Conservation (phyloP, 163 green algal species). For the Prototheca wickerhamii region DNA sequence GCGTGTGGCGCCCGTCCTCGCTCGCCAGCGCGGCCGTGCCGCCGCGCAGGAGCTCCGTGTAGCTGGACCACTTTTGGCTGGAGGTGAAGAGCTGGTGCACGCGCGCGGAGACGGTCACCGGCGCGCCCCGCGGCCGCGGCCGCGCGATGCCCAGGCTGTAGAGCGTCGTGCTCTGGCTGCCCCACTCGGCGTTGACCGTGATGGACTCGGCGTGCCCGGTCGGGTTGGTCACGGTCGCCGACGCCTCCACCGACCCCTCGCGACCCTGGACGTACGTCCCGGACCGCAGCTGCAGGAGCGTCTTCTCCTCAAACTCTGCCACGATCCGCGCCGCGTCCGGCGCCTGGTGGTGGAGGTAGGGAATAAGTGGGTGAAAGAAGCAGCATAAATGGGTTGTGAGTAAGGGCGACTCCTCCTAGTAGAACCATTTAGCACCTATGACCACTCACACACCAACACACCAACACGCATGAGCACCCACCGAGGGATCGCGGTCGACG, state of each 20-base stretch:
- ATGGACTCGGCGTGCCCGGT: constrained; percentile 48
- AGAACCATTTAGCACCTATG: neutral
- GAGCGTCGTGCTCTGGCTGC: constrained; percentile 35
- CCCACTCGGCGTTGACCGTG: constrained; percentile 29
- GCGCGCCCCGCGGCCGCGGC: constrained; percentile 22
- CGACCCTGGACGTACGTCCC: constrained; percentile 58
- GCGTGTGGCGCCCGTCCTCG: constrained; percentile 18
- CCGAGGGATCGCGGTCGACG: constrained; percentile 33
- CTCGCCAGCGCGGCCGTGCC: constrained; percentile 29
- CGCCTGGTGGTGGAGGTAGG: neutral
- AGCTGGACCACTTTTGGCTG: constrained; percentile 36
- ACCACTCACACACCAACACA: neutral
- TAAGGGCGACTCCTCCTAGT: too few relatives aligned
- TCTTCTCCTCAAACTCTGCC: constrained; percentile 41
- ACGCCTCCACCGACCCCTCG: constrained; percentile 42
- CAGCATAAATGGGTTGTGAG: neutral
- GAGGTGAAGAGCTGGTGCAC: constrained; percentile 34
- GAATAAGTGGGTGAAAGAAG: neutral
- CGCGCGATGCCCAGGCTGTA: constrained; percentile 35
- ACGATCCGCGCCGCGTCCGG: constrained; percentile 35
- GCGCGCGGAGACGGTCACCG: constrained; percentile 24
- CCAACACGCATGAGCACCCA: neutral
- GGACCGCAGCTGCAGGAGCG: constrained; percentile 41
- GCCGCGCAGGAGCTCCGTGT: constrained; percentile 39
- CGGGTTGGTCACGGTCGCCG: constrained; percentile 41